Evolutionary conservation across 2,329 filamentous ascomycete species (phyloP).

Genomic region (Colletotrichum gloeosporioides): DNA sequence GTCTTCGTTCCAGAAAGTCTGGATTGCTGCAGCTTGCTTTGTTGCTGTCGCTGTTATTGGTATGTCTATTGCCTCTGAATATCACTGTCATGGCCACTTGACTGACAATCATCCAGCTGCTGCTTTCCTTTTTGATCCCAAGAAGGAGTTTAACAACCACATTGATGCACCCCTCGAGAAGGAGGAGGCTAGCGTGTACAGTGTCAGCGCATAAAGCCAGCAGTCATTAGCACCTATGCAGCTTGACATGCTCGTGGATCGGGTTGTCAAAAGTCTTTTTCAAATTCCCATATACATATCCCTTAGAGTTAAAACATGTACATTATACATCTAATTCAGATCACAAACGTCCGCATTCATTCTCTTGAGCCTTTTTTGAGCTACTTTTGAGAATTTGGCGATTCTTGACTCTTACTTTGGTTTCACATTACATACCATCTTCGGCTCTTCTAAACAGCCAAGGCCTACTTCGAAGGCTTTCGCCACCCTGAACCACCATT

Average conservation of each 20-base stretch:
- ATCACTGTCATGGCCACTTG: not conserved
- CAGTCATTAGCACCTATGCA: not conserved
- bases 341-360: not conserved
- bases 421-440: not conserved
- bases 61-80: constrained; percentile 12
- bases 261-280: not conserved
- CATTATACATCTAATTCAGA: not conserved
- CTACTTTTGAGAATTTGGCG: too few species aligned
- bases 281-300: not conserved
- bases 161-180: constrained; percentile 42
- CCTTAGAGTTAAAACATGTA: not conserved
- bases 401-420: not conserved
- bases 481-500: not conserved
- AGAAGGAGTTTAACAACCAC: constrained; percentile 40
- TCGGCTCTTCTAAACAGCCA: not conserved
- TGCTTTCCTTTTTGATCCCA: constrained; percentile 32
- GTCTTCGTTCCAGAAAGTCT: constrained; percentile 34
- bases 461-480: not conserved
- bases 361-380: too few species aligned
- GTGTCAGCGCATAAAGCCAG: not conserved
- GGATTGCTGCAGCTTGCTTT: constrained; percentile 35
- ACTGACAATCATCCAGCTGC: not conserved
- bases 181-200: constrained; percentile 22
- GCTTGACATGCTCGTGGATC: not conserved
- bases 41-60: constrained; percentile 31